phyloP scores from a whole-genome alignment of 306 rosid genomes.

The Hylodesmum podocarpum region DNA sequence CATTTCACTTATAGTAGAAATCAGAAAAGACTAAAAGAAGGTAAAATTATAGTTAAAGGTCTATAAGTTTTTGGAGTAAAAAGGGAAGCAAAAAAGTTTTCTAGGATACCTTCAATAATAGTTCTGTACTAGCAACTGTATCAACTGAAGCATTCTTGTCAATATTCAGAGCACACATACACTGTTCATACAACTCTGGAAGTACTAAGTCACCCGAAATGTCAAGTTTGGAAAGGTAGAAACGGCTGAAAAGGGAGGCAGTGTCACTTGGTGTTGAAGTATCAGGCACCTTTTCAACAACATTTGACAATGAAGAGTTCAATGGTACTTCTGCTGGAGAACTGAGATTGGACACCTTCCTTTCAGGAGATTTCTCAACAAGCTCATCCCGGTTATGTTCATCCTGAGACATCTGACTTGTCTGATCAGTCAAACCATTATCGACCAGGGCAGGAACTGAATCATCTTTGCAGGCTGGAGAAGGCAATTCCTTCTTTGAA shows the following conservation, averaged over 20 bases:
- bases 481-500: constrained; percentile 68
- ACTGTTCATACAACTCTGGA: constrained; percentile 72
- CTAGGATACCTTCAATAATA: constrained; percentile 59
- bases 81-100: constrained; percentile 8
- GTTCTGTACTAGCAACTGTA: constrained; percentile 43
- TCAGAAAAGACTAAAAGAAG: background rate
- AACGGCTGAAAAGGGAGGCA: constrained; percentile 51
- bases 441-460: constrained; percentile 49
- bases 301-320: constrained; percentile 37
- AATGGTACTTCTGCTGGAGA: constrained; percentile 59
- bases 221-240: constrained; percentile 90
- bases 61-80: background rate
- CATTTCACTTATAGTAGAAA: background rate
- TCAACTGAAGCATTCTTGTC: constrained; percentile 45
- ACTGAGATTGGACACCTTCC: constrained; percentile 43
- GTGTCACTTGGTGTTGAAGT: constrained; percentile 41
- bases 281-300: constrained; percentile 48
- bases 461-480: constrained; percentile 71
- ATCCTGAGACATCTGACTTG: constrained; percentile 50
- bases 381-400: constrained; percentile 49
- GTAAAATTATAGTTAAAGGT: background rate
- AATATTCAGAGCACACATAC: constrained; percentile 53
- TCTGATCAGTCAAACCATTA: constrained; percentile 50
- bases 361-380: constrained; percentile 56
- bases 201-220: constrained; percentile 66